Conservation (phyloP, 129 eudicot genomes). For the Pittosporum tobira region DNA sequence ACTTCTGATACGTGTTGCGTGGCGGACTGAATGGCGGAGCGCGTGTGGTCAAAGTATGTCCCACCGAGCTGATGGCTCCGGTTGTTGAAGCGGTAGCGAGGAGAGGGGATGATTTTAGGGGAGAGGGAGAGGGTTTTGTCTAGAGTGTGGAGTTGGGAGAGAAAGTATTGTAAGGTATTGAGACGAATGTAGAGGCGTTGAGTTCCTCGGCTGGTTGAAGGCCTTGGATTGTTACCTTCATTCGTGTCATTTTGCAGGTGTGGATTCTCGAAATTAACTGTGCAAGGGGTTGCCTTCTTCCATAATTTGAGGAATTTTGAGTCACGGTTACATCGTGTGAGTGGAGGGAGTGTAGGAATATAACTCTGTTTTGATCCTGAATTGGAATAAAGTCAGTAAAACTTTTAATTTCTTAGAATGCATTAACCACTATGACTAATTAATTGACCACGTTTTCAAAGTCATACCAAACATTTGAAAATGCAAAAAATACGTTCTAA, state of each 20-base stretch:
- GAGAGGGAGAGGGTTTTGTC: constrained; percentile 53
- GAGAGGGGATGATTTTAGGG: constrained; percentile 22
- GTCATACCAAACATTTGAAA: no score
- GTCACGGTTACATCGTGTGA: constrained; percentile 71
- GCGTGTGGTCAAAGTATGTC: constrained; percentile 48
- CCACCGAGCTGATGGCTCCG: constrained; percentile 20
- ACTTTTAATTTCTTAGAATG: no score
- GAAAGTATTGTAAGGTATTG: constrained; percentile 74
- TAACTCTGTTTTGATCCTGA: constrained; percentile 85
- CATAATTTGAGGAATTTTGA: constrained; percentile 60
- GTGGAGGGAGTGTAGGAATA: constrained; percentile 81
- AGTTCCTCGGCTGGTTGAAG: constrained; percentile 92
- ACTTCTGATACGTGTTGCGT: constrained; percentile 73
- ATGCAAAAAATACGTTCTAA: no score
- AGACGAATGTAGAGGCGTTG: constrained; percentile 96
- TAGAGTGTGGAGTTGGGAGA: constrained; percentile 57
- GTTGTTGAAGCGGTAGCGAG: constrained; percentile 25
- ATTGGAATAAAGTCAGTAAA: no score
- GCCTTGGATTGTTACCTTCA: constrained; percentile 62
- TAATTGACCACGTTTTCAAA: no score
- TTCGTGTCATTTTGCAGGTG: constrained; percentile 18
- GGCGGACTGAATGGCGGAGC: constrained; percentile 38
- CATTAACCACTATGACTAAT: no score
- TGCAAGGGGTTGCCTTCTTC: constrained; percentile 73
- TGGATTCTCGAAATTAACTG: constrained; percentile 24